Evolutionary conservation across 495 filamentous ascomycete species (phyloP).

Genomic region (Ascobolus immersus): DNA sequence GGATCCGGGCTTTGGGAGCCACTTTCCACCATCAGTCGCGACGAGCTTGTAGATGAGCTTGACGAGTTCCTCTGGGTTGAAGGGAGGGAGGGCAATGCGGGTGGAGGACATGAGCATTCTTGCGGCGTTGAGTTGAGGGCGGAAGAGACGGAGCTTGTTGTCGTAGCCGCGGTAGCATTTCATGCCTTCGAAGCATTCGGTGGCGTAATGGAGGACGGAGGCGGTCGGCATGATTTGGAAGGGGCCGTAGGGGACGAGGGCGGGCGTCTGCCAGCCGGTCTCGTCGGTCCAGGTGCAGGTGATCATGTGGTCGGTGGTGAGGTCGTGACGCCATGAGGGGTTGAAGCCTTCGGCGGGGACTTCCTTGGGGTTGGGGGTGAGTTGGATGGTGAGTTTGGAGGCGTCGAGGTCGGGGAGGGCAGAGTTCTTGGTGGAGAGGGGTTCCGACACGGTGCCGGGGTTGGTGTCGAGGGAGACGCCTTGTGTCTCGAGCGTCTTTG

Average conservation of each 20-base stretch:
- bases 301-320: conserved; percentile 83
- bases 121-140: conserved; percentile 47
- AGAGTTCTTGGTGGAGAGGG: too few relatives aligned
- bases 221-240: conserved; percentile 62
- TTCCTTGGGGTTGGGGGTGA: conserved; percentile 36
- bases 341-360: conserved; percentile 34
- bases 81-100: conserved; percentile 54
- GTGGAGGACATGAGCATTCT: conserved; percentile 48
- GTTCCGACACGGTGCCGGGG: too few relatives aligned
- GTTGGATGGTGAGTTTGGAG: conserved; percentile 43
- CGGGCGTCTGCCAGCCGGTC: conserved; percentile 51
- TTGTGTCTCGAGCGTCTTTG: too few relatives aligned
- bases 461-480: too few relatives aligned
- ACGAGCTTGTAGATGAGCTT: conserved; percentile 47
- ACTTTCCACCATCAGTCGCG: conserved; percentile 44
- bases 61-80: conserved; percentile 43
- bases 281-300: conserved; percentile 40
- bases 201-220: conserved; percentile 72
- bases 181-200: conserved; percentile 77
- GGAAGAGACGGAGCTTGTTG: conserved; percentile 62
- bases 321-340: conserved; percentile 22
- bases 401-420: conserved; percentile 35
- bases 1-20: conserved; percentile 44
- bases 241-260: conserved; percentile 56
- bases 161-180: conserved; percentile 69